Conservation (phyloP, 805 yeast species). For the Vanderwaltozyma verrucispora region DNA sequence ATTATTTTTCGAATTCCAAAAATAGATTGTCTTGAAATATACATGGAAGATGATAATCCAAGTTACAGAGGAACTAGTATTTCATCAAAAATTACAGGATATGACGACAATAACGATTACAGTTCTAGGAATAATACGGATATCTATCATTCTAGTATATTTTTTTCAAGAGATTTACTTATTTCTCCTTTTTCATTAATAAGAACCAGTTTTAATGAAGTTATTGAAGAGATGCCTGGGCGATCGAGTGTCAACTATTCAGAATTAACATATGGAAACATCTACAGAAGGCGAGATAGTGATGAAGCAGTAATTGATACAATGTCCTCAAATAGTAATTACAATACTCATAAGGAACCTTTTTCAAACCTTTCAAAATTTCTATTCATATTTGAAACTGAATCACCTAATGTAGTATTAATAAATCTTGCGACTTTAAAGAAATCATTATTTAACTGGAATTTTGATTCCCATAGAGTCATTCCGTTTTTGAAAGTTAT, state of each 20-base stretch:
- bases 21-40: slow-evolving; percentile 2
- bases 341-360: too few species aligned
- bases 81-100: neutral
- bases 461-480: too few species aligned
- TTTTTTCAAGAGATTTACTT: neutral
- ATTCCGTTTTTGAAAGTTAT: too few species aligned
- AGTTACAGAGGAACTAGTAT: neutral
- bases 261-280: neutral
- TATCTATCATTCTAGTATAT: neutral
- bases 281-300: neutral
- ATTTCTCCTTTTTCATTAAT: slow-evolving; percentile 1
- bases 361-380: too few species aligned
- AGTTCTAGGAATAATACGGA: neutral
- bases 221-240: neutral
- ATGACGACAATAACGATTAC: neutral
- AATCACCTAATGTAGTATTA: too few species aligned
- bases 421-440: too few species aligned
- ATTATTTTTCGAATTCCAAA: slow-evolving; percentile 8
- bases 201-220: neutral
- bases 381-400: too few species aligned
- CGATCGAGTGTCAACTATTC: neutral
- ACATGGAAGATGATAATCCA: neutral
- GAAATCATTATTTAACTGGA: too few species aligned
- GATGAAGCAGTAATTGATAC: neutral
- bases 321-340: too few species aligned